Conservation (phyloP, 2,329 filamentous ascomycete species). For the Talaromyces pinophilus region DNA sequence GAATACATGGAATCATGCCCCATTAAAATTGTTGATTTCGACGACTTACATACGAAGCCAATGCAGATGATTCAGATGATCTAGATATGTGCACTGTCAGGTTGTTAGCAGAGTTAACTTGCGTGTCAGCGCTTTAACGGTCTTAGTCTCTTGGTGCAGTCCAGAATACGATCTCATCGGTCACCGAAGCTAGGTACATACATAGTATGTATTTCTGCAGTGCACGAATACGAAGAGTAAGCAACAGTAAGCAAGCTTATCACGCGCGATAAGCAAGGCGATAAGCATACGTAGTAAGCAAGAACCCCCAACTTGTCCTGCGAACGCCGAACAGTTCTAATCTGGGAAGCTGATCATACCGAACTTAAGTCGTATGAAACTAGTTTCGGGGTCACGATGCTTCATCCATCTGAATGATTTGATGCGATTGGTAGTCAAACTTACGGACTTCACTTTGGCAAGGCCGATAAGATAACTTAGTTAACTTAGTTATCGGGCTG, state of each 20-base stretch:
- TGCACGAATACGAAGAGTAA: not conserved
- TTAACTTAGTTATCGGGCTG: not conserved
- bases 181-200: not conserved
- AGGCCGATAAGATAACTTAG: not conserved
- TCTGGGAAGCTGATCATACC: not conserved
- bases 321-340: not conserved
- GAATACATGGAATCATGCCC: not conserved
- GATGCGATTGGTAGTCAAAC: not conserved
- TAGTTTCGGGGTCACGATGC: not conserved
- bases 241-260: constrained; percentile 2
- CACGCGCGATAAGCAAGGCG: not conserved
- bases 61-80: not conserved
- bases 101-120: not conserved
- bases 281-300: not conserved
- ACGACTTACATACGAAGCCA: not conserved
- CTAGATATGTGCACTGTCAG: not conserved
- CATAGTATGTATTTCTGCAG: not conserved
- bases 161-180: not conserved
- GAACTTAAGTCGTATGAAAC: not conserved
- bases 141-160: not conserved
- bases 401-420: not conserved
- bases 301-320: not conserved
- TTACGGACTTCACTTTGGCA: not conserved
- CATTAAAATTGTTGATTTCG: not conserved
- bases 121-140: not conserved